phyloP scores from a whole-genome alignment of 2,329 filamentous ascomycete species.

The Chlorencoelia australis region DNA sequence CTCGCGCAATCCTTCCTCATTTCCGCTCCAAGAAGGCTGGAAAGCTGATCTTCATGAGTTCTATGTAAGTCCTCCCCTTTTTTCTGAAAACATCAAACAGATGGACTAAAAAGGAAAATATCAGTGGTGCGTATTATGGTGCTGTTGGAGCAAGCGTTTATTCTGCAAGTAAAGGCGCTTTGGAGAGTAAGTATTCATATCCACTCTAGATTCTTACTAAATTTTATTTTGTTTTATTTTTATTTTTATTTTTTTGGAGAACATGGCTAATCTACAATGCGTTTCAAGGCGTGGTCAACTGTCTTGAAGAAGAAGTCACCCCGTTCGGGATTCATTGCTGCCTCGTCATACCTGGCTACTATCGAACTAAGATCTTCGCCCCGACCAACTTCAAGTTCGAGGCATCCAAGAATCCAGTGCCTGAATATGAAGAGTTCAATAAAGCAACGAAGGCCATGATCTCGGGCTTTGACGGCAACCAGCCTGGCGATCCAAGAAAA shows the following conservation, averaged over 20 bases:
- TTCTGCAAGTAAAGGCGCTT: constrained; percentile 10
- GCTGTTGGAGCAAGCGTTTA: constrained; percentile 7
- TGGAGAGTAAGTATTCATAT: constrained; percentile 11
- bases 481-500: constrained; percentile 33
- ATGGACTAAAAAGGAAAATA: no score
- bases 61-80: no score
- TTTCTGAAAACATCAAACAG: no score
- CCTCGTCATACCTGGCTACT: constrained; percentile 38
- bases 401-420: background rate
- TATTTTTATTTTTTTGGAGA: no score
- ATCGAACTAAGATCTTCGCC: constrained; percentile 36
- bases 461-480: constrained; percentile 24
- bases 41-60: constrained; percentile 18
- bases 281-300: constrained; percentile 7
- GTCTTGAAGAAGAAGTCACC: constrained; percentile 9
- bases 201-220: no score
- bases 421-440: constrained; percentile 6
- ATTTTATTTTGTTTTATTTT: no score
- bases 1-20: constrained; percentile 37
- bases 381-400: constrained; percentile 3
- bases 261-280: background rate
- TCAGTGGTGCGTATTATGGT: constrained; percentile 10
- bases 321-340: constrained; percentile 10
- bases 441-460: constrained; percentile 11
- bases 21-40: constrained; percentile 34